Percentiles rank a stretch among this genome's conserved stretches.
These are phyloP conservation scores for Volvox reticuliferus DNA, from an alignment of 139 green algal species.

Conservation along the genomic window DNA sequence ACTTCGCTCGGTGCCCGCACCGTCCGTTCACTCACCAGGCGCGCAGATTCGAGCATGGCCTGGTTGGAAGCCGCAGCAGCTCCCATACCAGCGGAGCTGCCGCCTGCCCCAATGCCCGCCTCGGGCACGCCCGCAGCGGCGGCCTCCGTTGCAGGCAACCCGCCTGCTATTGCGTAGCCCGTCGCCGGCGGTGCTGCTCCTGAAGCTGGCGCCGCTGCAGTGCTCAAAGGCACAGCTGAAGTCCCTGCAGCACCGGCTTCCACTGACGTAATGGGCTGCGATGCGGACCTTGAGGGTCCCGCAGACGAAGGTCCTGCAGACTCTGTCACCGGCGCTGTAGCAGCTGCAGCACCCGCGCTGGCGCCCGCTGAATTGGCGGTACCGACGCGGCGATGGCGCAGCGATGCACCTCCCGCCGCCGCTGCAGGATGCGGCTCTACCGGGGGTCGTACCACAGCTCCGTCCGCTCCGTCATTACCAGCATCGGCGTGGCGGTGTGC, in stretches of 20 bases:
- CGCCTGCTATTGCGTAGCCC: background rate
- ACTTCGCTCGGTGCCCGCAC: no score
- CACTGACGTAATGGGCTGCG: background rate
- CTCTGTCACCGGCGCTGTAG: background rate
- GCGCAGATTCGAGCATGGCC: no score
- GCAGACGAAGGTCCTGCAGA: background rate
- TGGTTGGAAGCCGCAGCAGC: no score
- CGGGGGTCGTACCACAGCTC: background rate
- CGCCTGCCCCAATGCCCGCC: background rate
- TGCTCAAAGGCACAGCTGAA: background rate
- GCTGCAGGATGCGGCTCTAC: constrained; percentile 4
- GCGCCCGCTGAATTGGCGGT: background rate
- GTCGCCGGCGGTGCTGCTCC: background rate
- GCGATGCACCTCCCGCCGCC: background rate
- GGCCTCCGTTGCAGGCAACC: background rate
- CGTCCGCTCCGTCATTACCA: background rate
- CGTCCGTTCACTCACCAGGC: no score
- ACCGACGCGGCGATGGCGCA: background rate
- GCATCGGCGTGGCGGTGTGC: background rate
- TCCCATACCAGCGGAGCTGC: no score
- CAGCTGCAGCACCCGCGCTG: background rate
- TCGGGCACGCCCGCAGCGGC: background rate
- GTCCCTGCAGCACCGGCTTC: background rate
- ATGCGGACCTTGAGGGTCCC: background rate
- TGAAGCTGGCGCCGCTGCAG: background rate